These are phyloP conservation scores for Pistacia vera DNA, from an alignment of 345 rosid species.

Conservation along the genomic window DNA sequence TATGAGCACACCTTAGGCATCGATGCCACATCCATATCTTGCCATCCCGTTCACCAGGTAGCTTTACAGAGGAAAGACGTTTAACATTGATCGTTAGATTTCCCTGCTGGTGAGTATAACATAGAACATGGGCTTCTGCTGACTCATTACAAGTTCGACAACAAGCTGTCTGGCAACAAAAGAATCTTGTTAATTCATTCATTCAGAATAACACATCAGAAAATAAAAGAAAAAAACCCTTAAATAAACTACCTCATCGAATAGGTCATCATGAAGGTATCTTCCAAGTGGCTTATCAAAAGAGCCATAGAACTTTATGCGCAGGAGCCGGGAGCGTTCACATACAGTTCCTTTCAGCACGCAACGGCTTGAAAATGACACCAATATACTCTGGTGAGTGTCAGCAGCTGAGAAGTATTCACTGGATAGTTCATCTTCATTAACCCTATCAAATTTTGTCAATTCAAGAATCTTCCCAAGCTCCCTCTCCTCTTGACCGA, in stretches of 20 bases:
- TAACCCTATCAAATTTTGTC: conserved; percentile 43
- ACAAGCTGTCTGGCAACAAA: conserved; percentile 47
- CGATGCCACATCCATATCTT: conserved; percentile 99
- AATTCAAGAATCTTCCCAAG: conserved; percentile 36
- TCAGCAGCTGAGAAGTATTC: conserved; percentile 81
- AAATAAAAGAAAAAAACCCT: not conserved
- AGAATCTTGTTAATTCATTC: conserved; percentile 14
- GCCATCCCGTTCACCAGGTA: conserved; percentile 92
- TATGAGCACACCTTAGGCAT: conserved; percentile 83
- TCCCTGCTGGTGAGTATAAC: conserved; percentile 98
- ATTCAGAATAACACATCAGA: not conserved
- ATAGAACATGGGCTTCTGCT: conserved; percentile 83
- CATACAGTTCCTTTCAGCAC: conserved; percentile 84
- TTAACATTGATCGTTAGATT: conserved; percentile 91
- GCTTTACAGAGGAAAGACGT: conserved; percentile 59
- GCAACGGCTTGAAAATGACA: conserved; percentile 88
- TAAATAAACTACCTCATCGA: conserved; percentile 64
- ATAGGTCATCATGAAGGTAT: conserved; percentile 81
- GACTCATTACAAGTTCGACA: conserved; percentile 82
- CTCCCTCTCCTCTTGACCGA: conserved; percentile 41
- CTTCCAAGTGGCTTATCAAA: conserved; percentile 97
- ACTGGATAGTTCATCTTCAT: conserved; percentile 56
- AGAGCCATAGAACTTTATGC: conserved; percentile 92
- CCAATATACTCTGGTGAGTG: conserved; percentile 87
- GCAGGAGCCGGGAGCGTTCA: conserved; percentile 85